Percentiles rank a stretch among this genome's conserved stretches.
Conservation (phyloP, 2,329 filamentous ascomycete genomes). For the Trichophyton schoenleinii region DNA sequence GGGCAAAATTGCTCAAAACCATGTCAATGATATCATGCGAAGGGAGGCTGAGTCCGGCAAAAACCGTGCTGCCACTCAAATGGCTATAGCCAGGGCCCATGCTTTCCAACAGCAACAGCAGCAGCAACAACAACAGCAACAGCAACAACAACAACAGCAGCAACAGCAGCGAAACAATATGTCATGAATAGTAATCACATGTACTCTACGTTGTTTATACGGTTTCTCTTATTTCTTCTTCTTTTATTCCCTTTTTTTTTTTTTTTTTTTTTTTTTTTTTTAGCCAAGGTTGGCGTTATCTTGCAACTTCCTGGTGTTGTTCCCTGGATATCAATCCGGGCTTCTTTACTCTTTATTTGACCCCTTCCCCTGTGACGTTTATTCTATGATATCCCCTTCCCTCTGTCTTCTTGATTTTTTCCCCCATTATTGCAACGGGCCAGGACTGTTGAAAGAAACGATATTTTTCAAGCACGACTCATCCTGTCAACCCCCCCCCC, state of each 20-base stretch:
- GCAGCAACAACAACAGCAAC: not conserved
- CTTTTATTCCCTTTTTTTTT: not conserved
- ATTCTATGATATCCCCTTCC: not conserved
- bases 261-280: not conserved
- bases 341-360: no score
- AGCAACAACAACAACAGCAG: not conserved
- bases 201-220: conserved; percentile 1
- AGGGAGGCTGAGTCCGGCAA: conserved; percentile 25
- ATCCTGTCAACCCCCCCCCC: not conserved
- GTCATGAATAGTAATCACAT: conserved; percentile 1
- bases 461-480: not conserved
- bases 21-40: conserved; percentile 28
- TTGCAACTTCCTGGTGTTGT: not conserved
- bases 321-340: not conserved
- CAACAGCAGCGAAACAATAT: conserved; percentile 10
- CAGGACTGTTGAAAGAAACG: no score
- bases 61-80: conserved; percentile 21
- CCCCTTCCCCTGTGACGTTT: not conserved
- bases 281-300: not conserved
- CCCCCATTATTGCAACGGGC: not conserved
- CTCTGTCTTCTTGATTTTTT: not conserved
- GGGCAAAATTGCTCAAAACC: conserved; percentile 27
- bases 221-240: not conserved
- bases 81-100: conserved; percentile 20
- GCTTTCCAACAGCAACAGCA: conserved; percentile 26